These are phyloP conservation scores for Pholiota conissans DNA, from an alignment of 768 basidiomycete species.

Conservation along the genomic window DNA sequence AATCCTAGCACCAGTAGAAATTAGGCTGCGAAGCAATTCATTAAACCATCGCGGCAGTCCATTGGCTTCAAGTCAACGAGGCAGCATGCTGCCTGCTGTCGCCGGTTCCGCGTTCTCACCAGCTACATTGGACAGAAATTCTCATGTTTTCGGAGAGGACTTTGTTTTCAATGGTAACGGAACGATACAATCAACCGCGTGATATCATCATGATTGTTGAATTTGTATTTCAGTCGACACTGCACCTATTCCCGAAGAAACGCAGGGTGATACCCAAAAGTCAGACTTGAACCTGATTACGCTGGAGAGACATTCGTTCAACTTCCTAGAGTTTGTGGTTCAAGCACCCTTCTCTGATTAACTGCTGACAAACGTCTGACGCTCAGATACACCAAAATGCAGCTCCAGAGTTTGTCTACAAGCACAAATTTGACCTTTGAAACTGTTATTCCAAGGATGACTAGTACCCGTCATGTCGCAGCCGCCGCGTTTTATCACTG, in stretches of 20 bases:
- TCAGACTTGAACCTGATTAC: slow-evolving; percentile 56
- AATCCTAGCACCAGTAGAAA: slow-evolving; percentile 52
- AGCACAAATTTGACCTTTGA: slow-evolving; percentile 57
- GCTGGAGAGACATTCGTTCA: slow-evolving; percentile 74
- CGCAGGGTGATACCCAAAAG: slow-evolving; percentile 46
- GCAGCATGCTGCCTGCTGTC: slow-evolving; percentile 29
- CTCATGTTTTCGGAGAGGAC: slow-evolving; percentile 54
- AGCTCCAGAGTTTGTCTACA: slow-evolving; percentile 56
- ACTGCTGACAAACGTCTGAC: too few relatives aligned
- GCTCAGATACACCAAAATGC: slow-evolving; percentile 81
- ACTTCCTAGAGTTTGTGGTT: slow-evolving; percentile 71
- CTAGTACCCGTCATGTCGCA: slow-evolving; percentile 76
- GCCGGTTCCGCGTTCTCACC: slow-evolving; percentile 53
- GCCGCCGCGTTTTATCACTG: slow-evolving; percentile 86
- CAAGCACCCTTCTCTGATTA: background rate
- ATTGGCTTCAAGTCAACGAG: slow-evolving; percentile 46
- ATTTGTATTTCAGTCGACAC: slow-evolving; percentile 13
- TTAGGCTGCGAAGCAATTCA: slow-evolving; percentile 53
- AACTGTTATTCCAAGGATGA: slow-evolving; percentile 59
- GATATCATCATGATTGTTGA: background rate
- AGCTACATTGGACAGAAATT: slow-evolving; percentile 37
- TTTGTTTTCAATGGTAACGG: slow-evolving; percentile 64
- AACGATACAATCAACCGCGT: slow-evolving; percentile 7
- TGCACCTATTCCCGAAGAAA: slow-evolving; percentile 14
- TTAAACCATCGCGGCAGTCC: slow-evolving; percentile 60